These are phyloP conservation scores for Paraphoma sp. DNA, from an alignment of 2,329 filamentous ascomycete genomes.

Conservation along the genomic window DNA sequence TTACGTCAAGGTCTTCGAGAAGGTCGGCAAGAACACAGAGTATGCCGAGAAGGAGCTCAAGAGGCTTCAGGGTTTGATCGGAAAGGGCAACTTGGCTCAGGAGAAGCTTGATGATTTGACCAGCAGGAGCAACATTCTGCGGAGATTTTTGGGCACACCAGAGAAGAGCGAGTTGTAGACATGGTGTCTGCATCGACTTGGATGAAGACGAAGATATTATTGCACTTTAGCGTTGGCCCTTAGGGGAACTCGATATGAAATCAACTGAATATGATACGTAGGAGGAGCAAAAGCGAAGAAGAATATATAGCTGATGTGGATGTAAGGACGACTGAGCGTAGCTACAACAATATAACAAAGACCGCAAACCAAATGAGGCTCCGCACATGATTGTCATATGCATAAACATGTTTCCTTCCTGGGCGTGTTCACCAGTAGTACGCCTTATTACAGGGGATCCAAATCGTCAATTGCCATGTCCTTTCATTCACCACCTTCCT, in stretches of 20 bases:
- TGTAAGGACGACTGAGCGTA: background rate
- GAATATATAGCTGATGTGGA: constrained; percentile 12
- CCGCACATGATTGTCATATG: no score
- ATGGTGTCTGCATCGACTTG: background rate
- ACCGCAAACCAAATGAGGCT: no score
- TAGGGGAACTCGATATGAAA: background rate
- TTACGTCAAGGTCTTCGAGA: constrained; percentile 90
- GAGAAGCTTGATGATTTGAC: constrained; percentile 89
- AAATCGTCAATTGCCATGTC: no score
- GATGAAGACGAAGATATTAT: background rate
- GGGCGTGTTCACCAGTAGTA: no score
- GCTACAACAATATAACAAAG: no score
- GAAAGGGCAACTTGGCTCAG: constrained; percentile 84
- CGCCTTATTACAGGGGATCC: no score
- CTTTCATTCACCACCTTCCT: no score
- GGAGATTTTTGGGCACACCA: constrained; percentile 70
- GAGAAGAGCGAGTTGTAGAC: constrained; percentile 75
- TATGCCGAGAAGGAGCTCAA: constrained; percentile 87
- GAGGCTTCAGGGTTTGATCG: constrained; percentile 78
- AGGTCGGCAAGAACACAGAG: constrained; percentile 76
- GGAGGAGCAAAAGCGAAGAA: background rate
- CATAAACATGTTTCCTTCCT: no score
- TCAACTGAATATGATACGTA: no score
- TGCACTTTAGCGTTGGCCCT: constrained; percentile 1
- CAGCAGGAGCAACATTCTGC: constrained; percentile 85